A percentile compares a stretch with the other conserved stretches of the same genome.
Conservation (phyloP, 192 early-diverging fungal genomes). For the Podochytrium sp. region DNA sequence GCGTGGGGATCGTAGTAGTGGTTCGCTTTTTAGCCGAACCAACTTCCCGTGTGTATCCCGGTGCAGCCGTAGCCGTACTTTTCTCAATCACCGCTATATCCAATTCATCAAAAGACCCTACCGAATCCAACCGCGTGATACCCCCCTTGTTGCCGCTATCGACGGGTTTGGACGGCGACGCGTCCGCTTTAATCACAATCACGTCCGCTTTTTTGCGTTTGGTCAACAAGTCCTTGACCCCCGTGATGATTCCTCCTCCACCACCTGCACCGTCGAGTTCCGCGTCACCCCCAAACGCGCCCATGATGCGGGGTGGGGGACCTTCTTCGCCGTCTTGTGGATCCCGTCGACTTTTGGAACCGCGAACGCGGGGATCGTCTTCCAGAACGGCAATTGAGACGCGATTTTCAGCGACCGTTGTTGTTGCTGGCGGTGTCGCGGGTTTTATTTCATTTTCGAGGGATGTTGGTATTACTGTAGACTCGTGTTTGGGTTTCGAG, state of each 20-base stretch:
- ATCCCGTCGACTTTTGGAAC: background rate
- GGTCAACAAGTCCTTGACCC: background rate
- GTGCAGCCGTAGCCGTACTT: background rate
- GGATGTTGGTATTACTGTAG: no score
- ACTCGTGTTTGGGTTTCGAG: no score
- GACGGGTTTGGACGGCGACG: background rate
- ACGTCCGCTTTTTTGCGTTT: slow-evolving; percentile 4
- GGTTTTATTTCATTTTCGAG: no score
- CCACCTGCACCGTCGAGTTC: slow-evolving; percentile 5
- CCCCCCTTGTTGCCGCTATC: background rate
- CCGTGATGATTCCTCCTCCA: background rate
- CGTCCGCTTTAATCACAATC: slow-evolving; percentile 6
- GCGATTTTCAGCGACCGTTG: no score
- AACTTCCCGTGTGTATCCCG: background rate
- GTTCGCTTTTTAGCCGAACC: background rate
- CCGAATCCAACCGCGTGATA: background rate
- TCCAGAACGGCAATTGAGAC: background rate
- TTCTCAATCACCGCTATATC: background rate
- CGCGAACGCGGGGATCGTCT: background rate
- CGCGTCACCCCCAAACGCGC: slow-evolving; percentile 15
- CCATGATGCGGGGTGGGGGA: slow-evolving; percentile 2
- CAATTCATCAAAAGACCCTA: background rate
- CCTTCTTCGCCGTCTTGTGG: background rate
- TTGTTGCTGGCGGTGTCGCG: no score
- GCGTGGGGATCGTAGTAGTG: background rate